Base-by-base conservation (phyloP, 345 rosid genomes). In the Schrenkiella parvula region DNA sequence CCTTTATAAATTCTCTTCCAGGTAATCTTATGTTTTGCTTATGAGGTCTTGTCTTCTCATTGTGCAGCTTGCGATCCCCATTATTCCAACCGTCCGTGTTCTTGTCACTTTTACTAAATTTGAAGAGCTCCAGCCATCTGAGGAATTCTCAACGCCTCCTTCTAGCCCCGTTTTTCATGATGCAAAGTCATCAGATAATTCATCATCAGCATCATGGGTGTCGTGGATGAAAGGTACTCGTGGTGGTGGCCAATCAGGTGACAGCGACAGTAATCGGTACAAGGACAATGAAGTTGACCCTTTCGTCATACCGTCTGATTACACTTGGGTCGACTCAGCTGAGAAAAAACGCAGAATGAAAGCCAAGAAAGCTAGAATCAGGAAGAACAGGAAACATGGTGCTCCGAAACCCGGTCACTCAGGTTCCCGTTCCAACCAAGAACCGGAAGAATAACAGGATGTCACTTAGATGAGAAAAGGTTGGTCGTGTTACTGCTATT, bases 211-310 rank as follows among this genome's bases (percentile, higher is more conserved):
- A 0, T 92, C 98, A 14, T 92, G 96, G 98, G 84, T 89, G 76
- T 87, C 98, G 8, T 89, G 98, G 98, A 89, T 92, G 88, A 89
- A 78, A 81, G 95, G 96, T 59, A 78, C 79, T 68, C 92, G 80
- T 8, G 70, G 59, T 14, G 87, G 89, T 52, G 90, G 86, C 25
- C 92, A 85, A 70, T 85, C 89, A 71, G 87, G 85, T 51, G 92
- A 90, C 72, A 65, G 88, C 29, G 96, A 89, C 22, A 84, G 92
- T 71, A 87, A 84, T 61, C 80, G 84, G 59, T 85, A 67, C 56
- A 89, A 83, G 80, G 96, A 92, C 52, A 96, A 80, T 53, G 71
- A 51, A 56, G 70, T 65, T 19, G 92, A 92, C 64, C 98, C 98
- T 31, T 92, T 92, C 80, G 81, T 75, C 72, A 80, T 92, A 73